phyloP scores from a whole-genome alignment of 202 grass and related monocot species.

The Cymbopogon flexuosus region DNA sequence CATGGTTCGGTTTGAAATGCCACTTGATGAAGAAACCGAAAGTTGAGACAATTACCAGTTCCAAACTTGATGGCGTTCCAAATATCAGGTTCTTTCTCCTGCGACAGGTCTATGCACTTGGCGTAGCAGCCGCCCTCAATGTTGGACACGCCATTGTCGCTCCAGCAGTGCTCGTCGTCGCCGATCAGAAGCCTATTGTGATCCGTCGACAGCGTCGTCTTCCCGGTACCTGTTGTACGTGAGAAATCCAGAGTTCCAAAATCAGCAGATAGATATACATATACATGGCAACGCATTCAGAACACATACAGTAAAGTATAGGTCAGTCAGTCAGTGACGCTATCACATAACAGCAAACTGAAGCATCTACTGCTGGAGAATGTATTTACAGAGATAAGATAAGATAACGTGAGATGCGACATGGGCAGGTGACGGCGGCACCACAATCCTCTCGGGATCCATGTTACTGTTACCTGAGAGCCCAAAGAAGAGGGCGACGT shows the following conservation, averaged over 20 bases:
- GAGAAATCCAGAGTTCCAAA: not conserved
- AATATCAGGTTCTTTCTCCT: slow-evolving; percentile 95
- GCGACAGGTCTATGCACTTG: slow-evolving; percentile 82
- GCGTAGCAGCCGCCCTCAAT: slow-evolving; percentile 98
- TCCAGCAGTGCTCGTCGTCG: slow-evolving; percentile 97
- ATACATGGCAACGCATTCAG: not conserved
- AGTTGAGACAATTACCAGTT: slow-evolving; percentile 47
- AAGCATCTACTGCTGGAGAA: not conserved
- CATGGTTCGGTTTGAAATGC: no score
- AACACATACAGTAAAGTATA: no score
- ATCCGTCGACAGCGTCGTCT: slow-evolving; percentile 95
- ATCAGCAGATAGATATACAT: not conserved
- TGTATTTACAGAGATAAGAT: not conserved
- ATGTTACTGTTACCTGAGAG: slow-evolving; percentile 65
- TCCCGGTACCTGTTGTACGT: slow-evolving; percentile 64
- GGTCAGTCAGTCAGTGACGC: not conserved
- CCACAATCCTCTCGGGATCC: slow-evolving; percentile 31
- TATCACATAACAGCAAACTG: not conserved
- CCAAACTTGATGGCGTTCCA: slow-evolving; percentile 99
- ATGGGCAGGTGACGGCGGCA: slow-evolving; percentile 69
- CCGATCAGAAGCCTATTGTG: slow-evolving; percentile 86
- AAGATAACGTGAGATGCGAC: slow-evolving; percentile 34
- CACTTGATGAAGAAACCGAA: no score
- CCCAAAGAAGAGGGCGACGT: slow-evolving; percentile 99
- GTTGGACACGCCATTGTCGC: slow-evolving; percentile 87